These are phyloP conservation scores for Plasmodium gonderi DNA, from an alignment of 169 alveolate genomes.

Conservation along the genomic window DNA sequence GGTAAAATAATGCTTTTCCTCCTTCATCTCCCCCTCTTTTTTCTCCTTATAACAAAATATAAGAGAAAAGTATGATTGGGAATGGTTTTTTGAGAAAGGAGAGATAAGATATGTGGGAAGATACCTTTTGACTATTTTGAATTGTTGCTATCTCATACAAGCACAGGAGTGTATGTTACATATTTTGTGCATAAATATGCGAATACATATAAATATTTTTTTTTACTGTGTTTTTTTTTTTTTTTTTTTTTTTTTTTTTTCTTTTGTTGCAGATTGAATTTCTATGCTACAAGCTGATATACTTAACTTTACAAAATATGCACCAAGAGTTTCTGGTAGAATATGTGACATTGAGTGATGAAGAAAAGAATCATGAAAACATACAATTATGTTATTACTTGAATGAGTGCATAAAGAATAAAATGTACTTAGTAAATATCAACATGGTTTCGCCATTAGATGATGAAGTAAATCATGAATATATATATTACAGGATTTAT, in stretches of 20 bases:
- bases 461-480: conserved; percentile 38
- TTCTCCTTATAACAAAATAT: too few species aligned
- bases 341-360: conserved; percentile 47
- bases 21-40: too few species aligned
- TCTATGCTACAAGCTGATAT: conserved; percentile 76
- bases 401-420: conserved; percentile 52
- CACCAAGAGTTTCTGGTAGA: conserved; percentile 68
- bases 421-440: conserved; percentile 58
- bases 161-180: too few species aligned
- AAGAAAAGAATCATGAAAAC: conserved; percentile 41
- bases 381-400: conserved; percentile 54
- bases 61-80: too few species aligned
- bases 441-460: conserved; percentile 54
- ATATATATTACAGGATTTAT: conserved; percentile 24
- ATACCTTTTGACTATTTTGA: too few species aligned
- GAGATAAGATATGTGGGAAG: too few species aligned
- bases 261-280: conserved; percentile 74
- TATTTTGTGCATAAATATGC: not conserved
- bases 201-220: too few species aligned
- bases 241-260: not conserved
- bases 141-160: too few species aligned
- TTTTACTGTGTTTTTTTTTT: too few species aligned
- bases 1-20: conserved; percentile 5
- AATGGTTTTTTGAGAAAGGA: too few species aligned
- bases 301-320: conserved; percentile 80